Percentiles rank a stretch among this genome's conserved stretches.
phyloP scores from a whole-genome alignment of 805 yeast species.

The Zygotorulaspora chibaensis region DNA sequence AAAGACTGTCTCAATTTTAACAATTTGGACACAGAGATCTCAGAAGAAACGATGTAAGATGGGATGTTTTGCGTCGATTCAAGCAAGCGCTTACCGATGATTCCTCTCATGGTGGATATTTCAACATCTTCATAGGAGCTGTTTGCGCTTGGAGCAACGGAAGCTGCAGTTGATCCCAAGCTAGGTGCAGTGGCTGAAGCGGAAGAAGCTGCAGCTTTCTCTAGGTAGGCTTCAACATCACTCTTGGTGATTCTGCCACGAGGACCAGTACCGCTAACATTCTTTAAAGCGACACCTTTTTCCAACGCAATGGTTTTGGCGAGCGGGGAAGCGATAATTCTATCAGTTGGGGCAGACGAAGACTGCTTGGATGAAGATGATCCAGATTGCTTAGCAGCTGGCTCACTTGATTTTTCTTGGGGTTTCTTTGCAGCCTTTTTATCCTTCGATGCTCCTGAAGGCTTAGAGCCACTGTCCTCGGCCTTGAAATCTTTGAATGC shows the following conservation, averaged over 20 bases:
- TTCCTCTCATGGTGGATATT: slow-evolving; percentile 86
- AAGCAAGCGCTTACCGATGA: slow-evolving; percentile 83
- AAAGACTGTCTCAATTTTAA: slow-evolving; percentile 88
- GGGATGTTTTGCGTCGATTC: slow-evolving; percentile 86
- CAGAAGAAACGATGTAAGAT: slow-evolving; percentile 85
- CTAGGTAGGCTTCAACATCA: slow-evolving; percentile 75
- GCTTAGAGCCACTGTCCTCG: slow-evolving; percentile 52
- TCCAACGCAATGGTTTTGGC: slow-evolving; percentile 93
- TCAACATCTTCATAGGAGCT: slow-evolving; percentile 77
- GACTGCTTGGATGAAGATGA: slow-evolving; percentile 34
- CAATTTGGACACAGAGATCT: slow-evolving; percentile 81
- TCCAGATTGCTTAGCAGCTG: slow-evolving; percentile 25
- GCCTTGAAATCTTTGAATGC: slow-evolving; percentile 87
- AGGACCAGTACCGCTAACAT: slow-evolving; percentile 90
- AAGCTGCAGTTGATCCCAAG: slow-evolving; percentile 27
- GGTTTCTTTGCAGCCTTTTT: slow-evolving; percentile 29
- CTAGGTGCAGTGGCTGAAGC: slow-evolving; percentile 30
- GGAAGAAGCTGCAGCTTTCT: slow-evolving; percentile 30
- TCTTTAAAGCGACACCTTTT: slow-evolving; percentile 81
- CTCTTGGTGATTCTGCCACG: slow-evolving; percentile 87
- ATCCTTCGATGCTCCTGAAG: slow-evolving; percentile 34
- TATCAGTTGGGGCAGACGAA: slow-evolving; percentile 46
- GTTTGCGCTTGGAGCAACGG: slow-evolving; percentile 44
- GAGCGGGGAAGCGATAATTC: slow-evolving; percentile 90
- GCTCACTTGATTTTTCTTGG: slow-evolving; percentile 7